Percentiles rank a stretch among this genome's conserved stretches.
Conservation (phyloP, 176 grass and related monocot genomes). For the Leersia perrieri region DNA sequence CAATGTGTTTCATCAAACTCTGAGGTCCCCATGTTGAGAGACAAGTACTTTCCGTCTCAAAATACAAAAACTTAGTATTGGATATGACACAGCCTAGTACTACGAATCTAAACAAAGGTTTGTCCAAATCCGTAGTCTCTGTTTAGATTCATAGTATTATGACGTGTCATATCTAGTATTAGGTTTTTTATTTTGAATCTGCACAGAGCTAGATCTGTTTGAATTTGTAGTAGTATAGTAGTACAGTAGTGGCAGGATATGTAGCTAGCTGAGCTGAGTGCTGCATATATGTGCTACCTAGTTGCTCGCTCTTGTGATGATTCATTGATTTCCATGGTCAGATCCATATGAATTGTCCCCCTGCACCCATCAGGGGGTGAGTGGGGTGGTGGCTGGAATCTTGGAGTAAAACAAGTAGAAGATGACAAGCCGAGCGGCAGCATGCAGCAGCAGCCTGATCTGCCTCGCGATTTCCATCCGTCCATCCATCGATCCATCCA, state of each 20-base stretch:
- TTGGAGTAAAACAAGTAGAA: constrained; percentile 50
- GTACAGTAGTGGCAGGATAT: neutral
- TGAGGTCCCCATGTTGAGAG: neutral
- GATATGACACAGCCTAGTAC: no score
- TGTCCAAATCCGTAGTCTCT: no score
- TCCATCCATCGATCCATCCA: constrained; percentile 5
- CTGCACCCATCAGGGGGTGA: constrained; percentile 18
- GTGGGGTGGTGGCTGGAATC: constrained; percentile 36
- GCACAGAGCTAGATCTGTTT: no score
- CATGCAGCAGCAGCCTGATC: neutral
- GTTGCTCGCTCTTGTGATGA: constrained; percentile 22
- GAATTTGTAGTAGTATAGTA: no score
- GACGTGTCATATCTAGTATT: no score
- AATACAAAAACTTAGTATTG: no score
- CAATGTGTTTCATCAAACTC: no score
- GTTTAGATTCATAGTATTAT: no score
- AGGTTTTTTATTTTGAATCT: no score
- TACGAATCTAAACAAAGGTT: no score
- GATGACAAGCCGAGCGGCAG: constrained; percentile 19
- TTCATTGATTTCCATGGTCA: constrained; percentile 27
- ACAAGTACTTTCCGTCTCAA: no score
- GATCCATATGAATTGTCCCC: constrained; percentile 63
- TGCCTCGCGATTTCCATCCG: neutral
- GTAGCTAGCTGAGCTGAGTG: neutral
- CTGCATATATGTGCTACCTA: neutral